Base-by-base conservation (phyloP, 257 asterid species). In the Gentiana macrophylla region DNA sequence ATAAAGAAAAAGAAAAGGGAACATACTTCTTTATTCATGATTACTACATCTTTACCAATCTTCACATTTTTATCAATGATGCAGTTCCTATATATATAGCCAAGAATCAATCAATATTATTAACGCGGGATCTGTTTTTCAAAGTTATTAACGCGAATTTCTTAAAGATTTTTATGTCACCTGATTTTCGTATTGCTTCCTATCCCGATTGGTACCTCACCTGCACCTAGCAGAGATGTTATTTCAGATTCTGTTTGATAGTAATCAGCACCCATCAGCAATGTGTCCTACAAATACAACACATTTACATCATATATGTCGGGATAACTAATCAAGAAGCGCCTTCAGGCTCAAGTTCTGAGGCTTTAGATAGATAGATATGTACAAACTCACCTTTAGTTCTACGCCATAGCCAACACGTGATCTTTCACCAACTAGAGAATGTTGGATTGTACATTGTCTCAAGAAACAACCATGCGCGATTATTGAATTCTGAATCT, bases 391-490 rank as follows among this genome's bases (percentile, higher is more conserved):
- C 15, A 82, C 99, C 99, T 82, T 84, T 48, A 92, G 69, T 68
- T 85, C 91, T 13, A 92, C 99, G 3, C 97, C 99, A 5, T 72
- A 64, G 78, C 89, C 96, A 46, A 92, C 55, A 49, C 99, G 94
- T 50, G 99, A 88, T 34, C 97, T 80, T 64, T 92, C 95, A n/a
- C 97, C 99, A 10, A 92, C 81, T 41, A 92, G 73, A 24, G 99
- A 85, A 60, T 89, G 97, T 53, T 83, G 77, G 24, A 92, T 80
- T 9, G 62, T 59, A 71, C 99, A 88, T 62, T 92, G 94, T 41
- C 97, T 69, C 65, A 92, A 71, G 80, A 92, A 92, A 70, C 99
- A 92, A 38, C 99, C 99, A 12, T 92, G 99, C 12, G 99, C 80
- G 70, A 92, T 82, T 70, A 92, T 92, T 3, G 97, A 94, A 52